Percentiles rank a stretch among this genome's conserved stretches.
These are phyloP conservation scores for Torulaspora globosa DNA, from an alignment of 1,139 yeast species.

Conservation along the genomic window DNA sequence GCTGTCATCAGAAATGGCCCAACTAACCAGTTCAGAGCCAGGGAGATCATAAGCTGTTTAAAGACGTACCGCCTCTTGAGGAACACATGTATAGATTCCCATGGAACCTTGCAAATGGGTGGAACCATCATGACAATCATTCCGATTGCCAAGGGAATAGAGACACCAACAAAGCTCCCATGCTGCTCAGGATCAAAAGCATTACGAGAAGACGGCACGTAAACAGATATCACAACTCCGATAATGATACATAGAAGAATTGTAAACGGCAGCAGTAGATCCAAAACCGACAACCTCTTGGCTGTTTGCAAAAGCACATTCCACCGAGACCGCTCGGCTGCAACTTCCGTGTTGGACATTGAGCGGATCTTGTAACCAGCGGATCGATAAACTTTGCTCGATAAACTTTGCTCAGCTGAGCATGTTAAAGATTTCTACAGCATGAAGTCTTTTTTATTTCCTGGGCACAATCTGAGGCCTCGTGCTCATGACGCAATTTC, in stretches of 20 bases:
- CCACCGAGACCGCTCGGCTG: constrained; percentile 6
- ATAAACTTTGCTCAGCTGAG: neutral
- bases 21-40: constrained; percentile 52
- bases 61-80: constrained; percentile 31
- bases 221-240: constrained; percentile 12
- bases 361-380: neutral
- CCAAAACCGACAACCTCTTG: constrained; percentile 7
- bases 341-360: neutral
- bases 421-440: neutral
- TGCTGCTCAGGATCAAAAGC: constrained; percentile 11
- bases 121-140: constrained; percentile 58
- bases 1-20: constrained; percentile 59
- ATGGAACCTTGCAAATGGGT: constrained; percentile 51
- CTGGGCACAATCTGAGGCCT: neutral
- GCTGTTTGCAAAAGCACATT: constrained; percentile 5
- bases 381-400: neutral
- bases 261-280: constrained; percentile 13
- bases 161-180: constrained; percentile 13
- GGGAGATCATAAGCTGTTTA: constrained; percentile 41
- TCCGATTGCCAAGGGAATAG: constrained; percentile 50
- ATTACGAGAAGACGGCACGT: constrained; percentile 15
- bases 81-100: constrained; percentile 41
- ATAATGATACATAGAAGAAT: constrained; percentile 10
- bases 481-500: neutral
- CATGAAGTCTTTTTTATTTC: neutral